These are phyloP conservation scores for Lentinula edodes DNA, from an alignment of 768 basidiomycete genomes.

Conservation along the genomic window DNA sequence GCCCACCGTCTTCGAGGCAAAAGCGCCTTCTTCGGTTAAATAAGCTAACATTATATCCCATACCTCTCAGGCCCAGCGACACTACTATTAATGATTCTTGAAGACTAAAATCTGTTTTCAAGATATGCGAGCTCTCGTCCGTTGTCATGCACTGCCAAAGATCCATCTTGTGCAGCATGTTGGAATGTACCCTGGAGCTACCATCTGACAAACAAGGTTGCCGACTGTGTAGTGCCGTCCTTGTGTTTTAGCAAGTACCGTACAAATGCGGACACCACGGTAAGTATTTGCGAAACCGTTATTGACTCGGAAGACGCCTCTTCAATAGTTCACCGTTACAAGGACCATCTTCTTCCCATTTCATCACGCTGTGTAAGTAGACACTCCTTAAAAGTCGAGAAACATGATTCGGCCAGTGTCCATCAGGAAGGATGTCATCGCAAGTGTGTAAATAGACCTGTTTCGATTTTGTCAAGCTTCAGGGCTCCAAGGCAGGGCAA, in stretches of 20 bases:
- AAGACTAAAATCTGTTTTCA: no score
- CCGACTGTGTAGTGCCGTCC: not conserved
- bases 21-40: no score
- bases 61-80: no score
- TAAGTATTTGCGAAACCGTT: not conserved
- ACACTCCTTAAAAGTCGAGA: not conserved
- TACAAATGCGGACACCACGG: no score
- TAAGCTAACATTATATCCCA: no score
- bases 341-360: not conserved
- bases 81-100: no score
- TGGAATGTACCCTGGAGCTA: not conserved
- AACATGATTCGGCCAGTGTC: not conserved
- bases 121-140: no score
- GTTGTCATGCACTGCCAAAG: not conserved
- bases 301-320: not conserved
- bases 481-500: not conserved
- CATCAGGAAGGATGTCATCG: not conserved
- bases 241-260: no score
- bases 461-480: no score
- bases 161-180: no score
- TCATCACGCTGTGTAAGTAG: not conserved
- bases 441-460: not conserved
- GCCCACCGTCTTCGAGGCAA: no score
- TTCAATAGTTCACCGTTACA: not conserved
- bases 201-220: not conserved